Evolutionary conservation across 371 early-diverging fungal genomes (phyloP), one percentile per base, ranked within the genome.

Genomic region (Mortierella polycephala): DNA sequence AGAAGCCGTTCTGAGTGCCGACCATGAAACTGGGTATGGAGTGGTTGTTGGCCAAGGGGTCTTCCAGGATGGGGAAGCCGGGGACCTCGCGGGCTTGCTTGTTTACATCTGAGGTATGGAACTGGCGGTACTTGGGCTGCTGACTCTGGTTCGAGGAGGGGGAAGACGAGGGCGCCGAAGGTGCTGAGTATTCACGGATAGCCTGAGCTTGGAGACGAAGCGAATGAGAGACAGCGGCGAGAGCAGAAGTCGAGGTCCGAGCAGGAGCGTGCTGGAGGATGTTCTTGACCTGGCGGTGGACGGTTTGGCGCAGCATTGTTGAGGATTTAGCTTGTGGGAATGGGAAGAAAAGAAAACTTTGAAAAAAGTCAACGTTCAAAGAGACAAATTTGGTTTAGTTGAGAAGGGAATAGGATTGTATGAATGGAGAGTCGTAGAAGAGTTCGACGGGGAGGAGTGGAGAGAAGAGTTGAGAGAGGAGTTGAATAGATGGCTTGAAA

Each of bases 1-100:
- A 80, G 69, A 93, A 93, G 5, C 93, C 93, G 74, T 93, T 93
- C 51, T 83, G 65, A 12, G 83, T 82, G 20, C 88, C 87, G 47
- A 93, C 92, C 71, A 85, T 85, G 82, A 93, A 93, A 52, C 82
- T 83, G 39, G 91, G 89, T 59, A 85, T 64, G 12, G 70, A 69
- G 46, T 77, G 74, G 74, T 83, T 82, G 50, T 84, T 60, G 57
- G 67, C 62, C 47, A 82, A 55, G 16, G 71, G 68, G 44, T 83
- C 84, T 12, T 80, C 74, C 21, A 85, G 67, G 65, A 85, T 69
- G 0, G 81, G 75, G 60, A 84, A 84, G 1, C 68, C 70, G 20
- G 79, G 68, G 30, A 71, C 62, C 69, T 82, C 74, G 20, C 77
- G 71, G 16, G 77, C 77, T 40, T 68, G 71, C 12, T 51, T 49